Evolutionary conservation across 805 yeast genomes (phyloP).

Genomic region (Starmera dryadoides): DNA sequence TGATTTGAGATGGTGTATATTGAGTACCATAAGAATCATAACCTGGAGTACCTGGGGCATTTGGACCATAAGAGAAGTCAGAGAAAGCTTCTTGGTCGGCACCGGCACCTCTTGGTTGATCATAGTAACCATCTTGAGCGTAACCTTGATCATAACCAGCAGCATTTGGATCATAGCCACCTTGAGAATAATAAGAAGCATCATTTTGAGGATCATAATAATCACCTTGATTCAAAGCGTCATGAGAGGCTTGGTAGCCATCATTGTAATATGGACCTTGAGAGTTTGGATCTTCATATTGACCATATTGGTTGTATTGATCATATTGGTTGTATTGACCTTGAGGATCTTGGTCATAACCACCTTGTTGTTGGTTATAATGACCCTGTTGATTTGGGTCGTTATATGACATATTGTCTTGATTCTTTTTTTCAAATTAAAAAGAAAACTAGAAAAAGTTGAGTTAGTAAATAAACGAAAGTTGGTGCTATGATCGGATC

Average conservation of each 20-base stretch:
- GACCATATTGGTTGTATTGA: constrained; percentile 31
- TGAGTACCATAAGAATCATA: constrained; percentile 55
- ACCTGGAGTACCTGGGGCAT: constrained; percentile 58
- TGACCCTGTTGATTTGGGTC: constrained; percentile 18
- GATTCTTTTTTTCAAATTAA: too few species aligned
- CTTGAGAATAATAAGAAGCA: constrained; percentile 36
- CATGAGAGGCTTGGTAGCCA: constrained; percentile 25
- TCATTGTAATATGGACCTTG: constrained; percentile 34
- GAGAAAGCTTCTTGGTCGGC: constrained; percentile 58
- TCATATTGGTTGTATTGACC: constrained; percentile 35
- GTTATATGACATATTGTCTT: constrained; percentile 21
- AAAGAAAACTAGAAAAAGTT: too few species aligned
- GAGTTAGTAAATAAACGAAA: too few species aligned
- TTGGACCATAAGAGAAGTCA: constrained; percentile 58
- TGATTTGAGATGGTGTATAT: constrained; percentile 81
- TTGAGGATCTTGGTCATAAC: constrained; percentile 28
- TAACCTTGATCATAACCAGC: constrained; percentile 13
- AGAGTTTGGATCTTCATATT: constrained; percentile 32
- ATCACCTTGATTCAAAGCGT: constrained; percentile 20
- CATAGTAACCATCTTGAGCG: constrained; percentile 41
- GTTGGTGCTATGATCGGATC: too few species aligned
- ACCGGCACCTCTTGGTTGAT: constrained; percentile 41
- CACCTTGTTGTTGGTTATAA: constrained; percentile 15
- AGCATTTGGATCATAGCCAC: constrained; percentile 37
- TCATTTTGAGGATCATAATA: constrained; percentile 23